phyloP scores from a whole-genome alignment of 1,284 basidiomycete genomes.

The Tilletia caries region DNA sequence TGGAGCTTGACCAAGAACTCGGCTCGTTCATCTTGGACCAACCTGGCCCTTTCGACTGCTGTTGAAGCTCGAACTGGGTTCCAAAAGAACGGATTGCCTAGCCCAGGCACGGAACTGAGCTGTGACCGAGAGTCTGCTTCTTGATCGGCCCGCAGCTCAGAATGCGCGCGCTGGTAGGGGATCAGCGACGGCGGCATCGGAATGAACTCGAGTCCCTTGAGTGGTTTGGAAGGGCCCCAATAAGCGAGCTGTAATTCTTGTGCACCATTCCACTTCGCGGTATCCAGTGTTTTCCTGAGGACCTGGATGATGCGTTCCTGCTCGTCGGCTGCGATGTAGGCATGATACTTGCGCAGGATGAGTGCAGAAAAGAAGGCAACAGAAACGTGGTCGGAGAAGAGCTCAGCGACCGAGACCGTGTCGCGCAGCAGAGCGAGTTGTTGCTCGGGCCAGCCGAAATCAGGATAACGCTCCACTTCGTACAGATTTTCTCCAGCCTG shows the following conservation, averaged over 20 bases:
- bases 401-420: conserved; percentile 81
- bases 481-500: not conserved
- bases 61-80: conserved; percentile 19
- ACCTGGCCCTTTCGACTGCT: conserved; percentile 54
- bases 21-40: conserved; percentile 77
- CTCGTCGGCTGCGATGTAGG: conserved; percentile 35
- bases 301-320: conserved; percentile 43
- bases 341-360: conserved; percentile 32
- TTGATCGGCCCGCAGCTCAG: conserved; percentile 16
- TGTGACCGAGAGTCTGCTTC: not conserved
- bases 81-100: conserved; percentile 35
- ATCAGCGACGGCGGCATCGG: conserved; percentile 71
- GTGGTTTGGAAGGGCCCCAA: conserved; percentile 60
- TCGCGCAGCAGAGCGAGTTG: conserved; percentile 87
- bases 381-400: conserved; percentile 70
- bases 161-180: conserved; percentile 66
- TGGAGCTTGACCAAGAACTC: conserved; percentile 79
- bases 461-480: conserved; percentile 1
- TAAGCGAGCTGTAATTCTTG: conserved; percentile 45
- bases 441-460: conserved; percentile 85
- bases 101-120: conserved; percentile 21
- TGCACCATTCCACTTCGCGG: conserved; percentile 33
- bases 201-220: conserved; percentile 72
- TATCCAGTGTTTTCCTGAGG: conserved; percentile 26
- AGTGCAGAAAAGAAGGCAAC: conserved; percentile 34